Evolutionary conservation across 371 early-diverging fungal genomes (phyloP), one percentile per base, ranked within the genome.

Genomic region (Apophysomyces ossiformis): DNA sequence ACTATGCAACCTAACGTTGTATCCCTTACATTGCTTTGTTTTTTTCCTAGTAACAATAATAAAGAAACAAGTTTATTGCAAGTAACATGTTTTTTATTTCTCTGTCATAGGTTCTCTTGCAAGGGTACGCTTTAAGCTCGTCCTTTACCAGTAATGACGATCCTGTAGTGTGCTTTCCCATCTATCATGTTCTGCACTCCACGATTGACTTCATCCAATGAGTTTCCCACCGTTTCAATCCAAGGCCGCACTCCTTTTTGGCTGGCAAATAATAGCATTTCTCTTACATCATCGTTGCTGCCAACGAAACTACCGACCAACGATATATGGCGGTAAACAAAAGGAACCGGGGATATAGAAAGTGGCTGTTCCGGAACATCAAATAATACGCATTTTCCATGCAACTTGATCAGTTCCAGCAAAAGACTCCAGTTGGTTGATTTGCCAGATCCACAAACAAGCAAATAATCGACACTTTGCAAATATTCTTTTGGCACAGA

Each of bases 251-350:
- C 87, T 45, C 83, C 76, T 46, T 87, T 82, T 72, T 90, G 70
- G 64, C 84, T 83, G 0, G 93, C 91, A 72, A 94, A 89, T 13
- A 79, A 79, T 7, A 95, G 79, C 85, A 90, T 91, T 61, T 89
- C 88, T 21, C 74, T 69, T 21, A 92, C 67, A 35, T 81, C 82
- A 3, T 71, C 73, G 45, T 70, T 68, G 39, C 86, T 82, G 43
- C 94, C 95, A 61, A 93, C 91, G 63, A 88, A 72, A 11, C 90
- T 92, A 4, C 93, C 95, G 7, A 74, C 78, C 16, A 95, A 67
- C 1, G 75, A 70, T 5, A 87, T 77, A 58, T 87, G 76, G 44
- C 77, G 77, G 56, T 65, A 63, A 36, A 91, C 68, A 45, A 95
- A 65, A 15, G 78, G 65, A 21, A 57, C 26, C 2, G 84, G 69